phyloP scores from a whole-genome alignment of 306 rosid species.

The Acacia crassicarpa region DNA sequence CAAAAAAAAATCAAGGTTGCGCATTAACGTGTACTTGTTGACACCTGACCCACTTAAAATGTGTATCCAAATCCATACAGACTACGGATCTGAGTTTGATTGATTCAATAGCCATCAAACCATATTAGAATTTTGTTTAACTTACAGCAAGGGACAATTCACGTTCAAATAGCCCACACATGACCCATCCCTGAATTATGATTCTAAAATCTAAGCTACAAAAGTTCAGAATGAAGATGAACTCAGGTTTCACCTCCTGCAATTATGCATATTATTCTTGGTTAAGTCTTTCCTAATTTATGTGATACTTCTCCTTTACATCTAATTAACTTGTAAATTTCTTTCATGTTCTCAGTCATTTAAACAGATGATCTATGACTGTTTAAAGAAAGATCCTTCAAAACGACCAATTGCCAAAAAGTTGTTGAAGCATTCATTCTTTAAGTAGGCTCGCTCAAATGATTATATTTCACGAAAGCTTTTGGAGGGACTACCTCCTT shows the following conservation, averaged over 20 bases:
- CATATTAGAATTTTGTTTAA: background rate
- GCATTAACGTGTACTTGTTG: background rate
- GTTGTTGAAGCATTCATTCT: constrained; percentile 81
- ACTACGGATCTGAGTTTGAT: background rate
- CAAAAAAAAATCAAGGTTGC: background rate
- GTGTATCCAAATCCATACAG: background rate
- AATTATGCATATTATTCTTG: background rate
- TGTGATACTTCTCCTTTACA: background rate
- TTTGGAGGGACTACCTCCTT: constrained; percentile 80
- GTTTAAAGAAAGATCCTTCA: constrained; percentile 94
- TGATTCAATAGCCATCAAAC: background rate
- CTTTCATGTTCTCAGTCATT: constrained; percentile 73
- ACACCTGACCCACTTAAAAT: background rate
- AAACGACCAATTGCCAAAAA: constrained; percentile 82
- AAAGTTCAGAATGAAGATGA: background rate
- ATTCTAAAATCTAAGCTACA: background rate
- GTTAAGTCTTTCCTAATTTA: background rate
- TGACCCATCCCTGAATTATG: background rate
- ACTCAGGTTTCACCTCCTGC: background rate
- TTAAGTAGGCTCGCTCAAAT: constrained; percentile 85
- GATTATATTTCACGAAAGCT: constrained; percentile 69
- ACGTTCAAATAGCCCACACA: background rate
- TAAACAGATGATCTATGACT: constrained; percentile 89
- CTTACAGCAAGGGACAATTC: background rate
- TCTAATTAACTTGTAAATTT: constrained; percentile 28